Base-by-base conservation (phyloP, 2,329 filamentous ascomycete species). In the Ilyonectria robusta region DNA sequence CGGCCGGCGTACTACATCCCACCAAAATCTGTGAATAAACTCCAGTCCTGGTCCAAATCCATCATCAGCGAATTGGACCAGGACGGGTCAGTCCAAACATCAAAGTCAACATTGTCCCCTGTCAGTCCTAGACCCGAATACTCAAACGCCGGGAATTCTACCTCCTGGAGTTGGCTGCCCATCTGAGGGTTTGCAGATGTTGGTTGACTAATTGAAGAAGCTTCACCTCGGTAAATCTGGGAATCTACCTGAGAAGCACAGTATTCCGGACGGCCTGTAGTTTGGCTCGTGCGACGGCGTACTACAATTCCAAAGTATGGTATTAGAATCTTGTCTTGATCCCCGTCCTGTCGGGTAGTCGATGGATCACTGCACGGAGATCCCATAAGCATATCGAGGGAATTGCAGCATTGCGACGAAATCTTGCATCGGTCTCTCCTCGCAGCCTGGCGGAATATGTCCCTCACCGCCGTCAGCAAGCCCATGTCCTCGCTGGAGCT, bases 31-130 rank as follows among this genome's bases (percentile, higher is more conserved):
- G n/a, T 53, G 4, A 53, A 15, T 1, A 37, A 15, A 4, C 19
- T 35, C 62, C 62, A 65, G 13, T 60, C 62, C n/a, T 61, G 42
- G n/a, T 65, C 62, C 26, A 65, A 23, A 42, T 65, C 62, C 56
- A 65, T 60, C 23, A 50, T 15, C 4, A 59, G 40, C 7, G 44
- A 10, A 29, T 44, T 46, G 3, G 29, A 4, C 57, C 56, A 56
- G 1, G 10, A 7, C 4, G 21, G 10, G 19, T 65, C 56, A 6
- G 21, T 15, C 4, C 21, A 17, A 17, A 19, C 19, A 15, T 37
- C 21, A 17, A 31, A 37, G 4, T 21, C 6, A 6, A 10, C 5
- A 13, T 35, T 9, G 2, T 29, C 23, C 21, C 47, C 35, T 4
- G 6, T 17, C 5, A 19, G 1, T 1, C 19, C 54, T 15, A 35